Conservation (phyloP, 2,329 filamentous ascomycete genomes). For the Hypoxylon sp. region DNA sequence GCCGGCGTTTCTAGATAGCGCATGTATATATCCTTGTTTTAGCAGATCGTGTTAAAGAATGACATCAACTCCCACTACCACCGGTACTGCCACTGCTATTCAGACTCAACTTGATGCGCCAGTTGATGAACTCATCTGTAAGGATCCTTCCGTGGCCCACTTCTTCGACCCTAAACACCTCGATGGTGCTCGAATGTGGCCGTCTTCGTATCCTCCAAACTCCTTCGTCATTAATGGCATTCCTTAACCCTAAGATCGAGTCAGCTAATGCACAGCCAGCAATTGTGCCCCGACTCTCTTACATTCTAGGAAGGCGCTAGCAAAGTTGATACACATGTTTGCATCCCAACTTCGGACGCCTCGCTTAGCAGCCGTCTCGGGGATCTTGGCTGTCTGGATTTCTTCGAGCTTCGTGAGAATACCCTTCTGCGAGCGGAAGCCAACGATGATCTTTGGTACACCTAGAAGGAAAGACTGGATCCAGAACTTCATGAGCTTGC, state of each 20-base stretch:
- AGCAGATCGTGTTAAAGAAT: constrained; percentile 22
- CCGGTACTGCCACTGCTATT: constrained; percentile 24
- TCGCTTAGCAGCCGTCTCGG: constrained; percentile 77
- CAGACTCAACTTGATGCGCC: constrained; percentile 71
- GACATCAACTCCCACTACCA: constrained; percentile 22
- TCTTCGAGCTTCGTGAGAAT: constrained; percentile 81
- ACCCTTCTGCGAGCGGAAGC: constrained; percentile 83
- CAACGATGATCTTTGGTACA: constrained; percentile 91
- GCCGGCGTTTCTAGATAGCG: constrained; percentile 25
- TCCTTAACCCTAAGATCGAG: constrained; percentile 70
- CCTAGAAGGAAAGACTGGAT: constrained; percentile 95
- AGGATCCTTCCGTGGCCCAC: constrained; percentile 83
- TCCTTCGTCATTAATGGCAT: constrained; percentile 76
- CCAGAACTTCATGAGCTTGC: constrained; percentile 96
- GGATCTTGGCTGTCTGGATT: constrained; percentile 84
- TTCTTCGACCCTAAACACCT: constrained; percentile 81
- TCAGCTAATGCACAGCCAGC: constrained; percentile 15
- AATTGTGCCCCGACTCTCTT: constrained; percentile 53
- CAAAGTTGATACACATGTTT: constrained; percentile 94
- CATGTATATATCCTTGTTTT: constrained; percentile 3
- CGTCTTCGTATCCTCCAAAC: constrained; percentile 84
- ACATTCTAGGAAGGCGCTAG: constrained; percentile 83
- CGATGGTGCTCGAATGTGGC: constrained; percentile 75
- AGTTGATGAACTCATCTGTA: constrained; percentile 82
- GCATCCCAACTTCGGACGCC: constrained; percentile 86